Evolutionary conservation across 805 yeast genomes (phyloP), one percentile per base, ranked within the genome.

Genomic region (Wickerhamomyces sydowiorum): DNA sequence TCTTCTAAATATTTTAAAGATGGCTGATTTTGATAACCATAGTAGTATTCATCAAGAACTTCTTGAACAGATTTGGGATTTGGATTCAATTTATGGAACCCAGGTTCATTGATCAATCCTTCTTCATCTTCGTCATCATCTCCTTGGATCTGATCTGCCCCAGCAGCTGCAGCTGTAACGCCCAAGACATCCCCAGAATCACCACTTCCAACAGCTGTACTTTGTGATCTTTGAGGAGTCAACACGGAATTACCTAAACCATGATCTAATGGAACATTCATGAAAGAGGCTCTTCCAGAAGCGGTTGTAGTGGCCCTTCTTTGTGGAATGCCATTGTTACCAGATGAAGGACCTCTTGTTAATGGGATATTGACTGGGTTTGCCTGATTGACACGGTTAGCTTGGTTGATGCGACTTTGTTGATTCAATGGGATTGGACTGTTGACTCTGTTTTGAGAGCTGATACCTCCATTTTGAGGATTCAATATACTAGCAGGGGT

Each of bases 21-120:
- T 4, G 62, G 61, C 33, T 56, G 60, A 13, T 56, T 58, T 20
- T 52, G 48, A 38, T 41, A 52, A 1, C 62, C 62, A 32, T 37
- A 52, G 39, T 55, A 53, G 33, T 49, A 57, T 40, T 57, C 62
- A 32, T 53, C 59, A 20, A 57, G 24, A 3, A 53, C 54, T 30
- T 57, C 60, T 39, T 58, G 52, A 39, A 60, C 52, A n/a, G 47
- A 25, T 35, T 49, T 49, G 24, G 59, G 57, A 21, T 45, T 45
- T 12, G 61, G 53, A 31, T 56, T 53, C 12, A 56, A 39, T 33
- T 47, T 48, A 18, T 27, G 38, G 45, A 56, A 56, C n/a, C 23
- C 23, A 7, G 22, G 15, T 19, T 32, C 35, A 20, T 32, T 20
- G 15, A 32, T 32, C 10, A 32, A 32, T 12, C 46, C 38, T 38